A percentile compares a stretch with the other conserved stretches of the same genome.
Conservation (phyloP, 345 rosid genomes). For the Linum tenue region DNA sequence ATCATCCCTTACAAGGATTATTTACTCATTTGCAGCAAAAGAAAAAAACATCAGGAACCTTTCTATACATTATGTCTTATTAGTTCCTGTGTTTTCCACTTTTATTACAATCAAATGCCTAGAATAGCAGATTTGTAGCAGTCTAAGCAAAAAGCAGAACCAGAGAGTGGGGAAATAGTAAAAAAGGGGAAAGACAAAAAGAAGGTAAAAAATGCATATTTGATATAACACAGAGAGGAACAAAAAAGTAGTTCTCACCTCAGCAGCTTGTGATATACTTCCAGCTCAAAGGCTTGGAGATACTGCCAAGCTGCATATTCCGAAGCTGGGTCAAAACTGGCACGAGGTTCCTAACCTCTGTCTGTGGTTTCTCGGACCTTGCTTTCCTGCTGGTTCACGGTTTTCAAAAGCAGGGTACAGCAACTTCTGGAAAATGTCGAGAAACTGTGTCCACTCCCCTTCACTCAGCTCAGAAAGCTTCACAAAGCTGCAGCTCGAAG, state of each 20-base stretch:
- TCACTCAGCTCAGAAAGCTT: conserved; percentile 30
- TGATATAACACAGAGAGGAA: neutral
- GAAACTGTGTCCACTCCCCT: conserved; percentile 42
- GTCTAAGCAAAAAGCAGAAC: neutral
- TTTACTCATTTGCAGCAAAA: neutral
- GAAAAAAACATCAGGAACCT: neutral
- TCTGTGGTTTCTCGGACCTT: conserved; percentile 34
- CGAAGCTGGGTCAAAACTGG: conserved; percentile 30
- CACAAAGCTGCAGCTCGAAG: conserved; percentile 27
- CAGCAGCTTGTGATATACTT: neutral
- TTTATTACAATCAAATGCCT: neutral
- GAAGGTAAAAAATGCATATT: neutral
- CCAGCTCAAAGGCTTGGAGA: neutral
- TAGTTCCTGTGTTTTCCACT: neutral
- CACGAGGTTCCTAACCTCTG: conserved; percentile 65
- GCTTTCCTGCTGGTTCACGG: conserved; percentile 18
- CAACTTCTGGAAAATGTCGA: conserved; percentile 39
- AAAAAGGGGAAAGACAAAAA: neutral
- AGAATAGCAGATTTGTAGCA: neutral
- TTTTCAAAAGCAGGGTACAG: conserved; percentile 30
- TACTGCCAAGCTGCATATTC: neutral
- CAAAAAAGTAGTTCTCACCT: conserved; percentile 5
- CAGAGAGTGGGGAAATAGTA: neutral
- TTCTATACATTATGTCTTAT: conserved; percentile 5
- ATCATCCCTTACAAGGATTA: too few relatives aligned